Evolutionary conservation across 352 stramenopile genomes (phyloP).

Genomic region (Globisporangium ultimum): DNA sequence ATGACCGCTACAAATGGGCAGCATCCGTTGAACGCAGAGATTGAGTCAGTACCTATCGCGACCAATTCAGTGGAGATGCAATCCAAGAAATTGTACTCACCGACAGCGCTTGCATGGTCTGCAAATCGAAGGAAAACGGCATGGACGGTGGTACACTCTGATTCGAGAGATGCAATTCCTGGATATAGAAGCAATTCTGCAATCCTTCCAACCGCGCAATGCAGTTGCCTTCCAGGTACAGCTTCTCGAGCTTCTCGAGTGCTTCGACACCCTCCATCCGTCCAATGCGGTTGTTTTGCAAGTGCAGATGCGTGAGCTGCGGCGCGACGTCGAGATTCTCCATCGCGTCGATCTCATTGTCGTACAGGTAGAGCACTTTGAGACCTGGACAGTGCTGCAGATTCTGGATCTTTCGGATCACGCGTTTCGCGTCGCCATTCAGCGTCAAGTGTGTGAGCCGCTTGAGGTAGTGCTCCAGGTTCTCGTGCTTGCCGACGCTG

Average conservation of each 20-base stretch:
- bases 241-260: slow-evolving; percentile 53
- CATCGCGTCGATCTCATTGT: slow-evolving; percentile 59
- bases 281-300: slow-evolving; percentile 67
- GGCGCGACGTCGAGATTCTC: slow-evolving; percentile 44
- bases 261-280: slow-evolving; percentile 45
- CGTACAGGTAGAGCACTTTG: slow-evolving; percentile 78
- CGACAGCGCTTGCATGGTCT: slow-evolving; percentile 35
- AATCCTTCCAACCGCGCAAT: slow-evolving; percentile 62
- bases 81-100: slow-evolving; percentile 17
- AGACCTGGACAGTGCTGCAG: slow-evolving; percentile 62
- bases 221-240: slow-evolving; percentile 68
- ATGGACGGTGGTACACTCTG: slow-evolving; percentile 27
- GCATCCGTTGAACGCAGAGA: not conserved
- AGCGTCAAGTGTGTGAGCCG: slow-evolving; percentile 69
- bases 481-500: slow-evolving; percentile 61
- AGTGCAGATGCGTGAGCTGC: slow-evolving; percentile 65
- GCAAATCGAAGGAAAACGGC: slow-evolving; percentile 44
- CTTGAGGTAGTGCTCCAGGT: slow-evolving; percentile 66
- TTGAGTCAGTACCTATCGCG: not conserved
- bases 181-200: slow-evolving; percentile 29
- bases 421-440: slow-evolving; percentile 30
- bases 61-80: no score
- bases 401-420: slow-evolving; percentile 50
- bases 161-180: slow-evolving; percentile 69
- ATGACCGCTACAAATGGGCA: slow-evolving; percentile 26